Conservation (phyloP, 148 eudicot species). For the Arbutus unedo region DNA sequence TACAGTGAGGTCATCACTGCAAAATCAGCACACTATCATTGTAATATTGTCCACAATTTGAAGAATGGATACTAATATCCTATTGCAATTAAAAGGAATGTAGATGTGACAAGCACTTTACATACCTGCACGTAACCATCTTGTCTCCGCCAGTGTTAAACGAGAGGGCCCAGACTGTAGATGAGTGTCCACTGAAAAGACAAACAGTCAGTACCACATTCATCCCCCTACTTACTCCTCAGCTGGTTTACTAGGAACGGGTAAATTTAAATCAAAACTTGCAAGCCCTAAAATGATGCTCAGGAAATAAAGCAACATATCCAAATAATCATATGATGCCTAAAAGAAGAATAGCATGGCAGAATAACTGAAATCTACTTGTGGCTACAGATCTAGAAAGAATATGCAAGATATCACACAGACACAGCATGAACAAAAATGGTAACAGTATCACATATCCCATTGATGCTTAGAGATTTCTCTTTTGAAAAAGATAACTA, state of each 20-base stretch:
- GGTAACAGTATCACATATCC: not conserved
- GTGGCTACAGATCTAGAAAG: not conserved
- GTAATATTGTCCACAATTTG: not conserved
- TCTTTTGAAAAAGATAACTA: too few species aligned
- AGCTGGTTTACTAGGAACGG: not conserved
- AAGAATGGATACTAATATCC: not conserved
- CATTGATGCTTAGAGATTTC: not conserved
- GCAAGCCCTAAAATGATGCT: not conserved
- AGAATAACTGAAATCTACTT: not conserved
- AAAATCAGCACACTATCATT: constrained; percentile 18
- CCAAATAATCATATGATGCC: not conserved
- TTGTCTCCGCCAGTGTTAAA: constrained; percentile 76
- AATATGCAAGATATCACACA: not conserved
- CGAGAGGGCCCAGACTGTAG: constrained; percentile 88
- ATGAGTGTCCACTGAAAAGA: constrained; percentile 77
- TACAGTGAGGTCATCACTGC: constrained; percentile 91
- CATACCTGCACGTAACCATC: constrained; percentile 96
- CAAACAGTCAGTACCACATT: constrained; percentile 12
- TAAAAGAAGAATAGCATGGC: not conserved
- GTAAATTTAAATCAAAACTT: not conserved
- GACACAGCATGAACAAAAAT: not conserved
- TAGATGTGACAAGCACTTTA: not conserved
- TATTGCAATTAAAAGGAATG: constrained; percentile 13
- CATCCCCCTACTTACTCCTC: not conserved
- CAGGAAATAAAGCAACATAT: not conserved